These are phyloP conservation scores for Tolypocladium ophioglossoides DNA, from an alignment of 2,329 filamentous ascomycete species.

Conservation along the genomic window DNA sequence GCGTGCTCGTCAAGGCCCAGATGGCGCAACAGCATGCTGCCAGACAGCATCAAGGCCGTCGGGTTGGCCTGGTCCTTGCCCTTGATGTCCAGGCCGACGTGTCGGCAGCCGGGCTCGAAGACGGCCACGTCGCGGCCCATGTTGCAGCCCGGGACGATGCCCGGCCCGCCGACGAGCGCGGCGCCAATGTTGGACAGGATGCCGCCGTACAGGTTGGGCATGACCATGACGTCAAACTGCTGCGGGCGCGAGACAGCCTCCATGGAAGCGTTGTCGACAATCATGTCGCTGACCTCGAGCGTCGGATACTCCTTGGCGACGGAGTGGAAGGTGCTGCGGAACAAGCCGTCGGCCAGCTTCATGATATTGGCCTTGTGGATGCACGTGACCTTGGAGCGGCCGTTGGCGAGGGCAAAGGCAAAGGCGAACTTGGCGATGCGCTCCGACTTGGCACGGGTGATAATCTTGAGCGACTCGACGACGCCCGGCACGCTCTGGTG, in stretches of 20 bases:
- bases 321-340: constrained; percentile 93
- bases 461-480: constrained; percentile 99
- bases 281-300: constrained; percentile 97
- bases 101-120: constrained; percentile 97
- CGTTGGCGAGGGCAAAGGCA: constrained; percentile 94
- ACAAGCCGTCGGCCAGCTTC: constrained; percentile 98
- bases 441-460: constrained; percentile 97
- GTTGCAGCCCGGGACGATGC: constrained; percentile 97
- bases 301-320: constrained; percentile 92
- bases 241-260: constrained; percentile 93
- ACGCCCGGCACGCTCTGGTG: constrained; percentile 95
- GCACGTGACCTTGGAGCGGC: constrained; percentile 98
- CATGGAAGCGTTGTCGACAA: constrained; percentile 99
- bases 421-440: constrained; percentile 99
- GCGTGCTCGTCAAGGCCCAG: constrained; percentile 96
- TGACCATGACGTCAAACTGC: constrained; percentile 99
- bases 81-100: constrained; percentile 99
- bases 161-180: constrained; percentile 90
- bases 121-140: constrained; percentile 98
- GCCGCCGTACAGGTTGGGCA: constrained; percentile 98
- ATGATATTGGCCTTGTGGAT: constrained; percentile 99
- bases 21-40: constrained; percentile 94
- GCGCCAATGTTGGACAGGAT: constrained; percentile 98
- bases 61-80: constrained; percentile 99
- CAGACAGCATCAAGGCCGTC: constrained; percentile 87